A percentile compares a stretch with the other conserved stretches of the same genome.
These are phyloP conservation scores for Agaricus bisporus DNA, from an alignment of 768 basidiomycete species.

Conservation along the genomic window DNA sequence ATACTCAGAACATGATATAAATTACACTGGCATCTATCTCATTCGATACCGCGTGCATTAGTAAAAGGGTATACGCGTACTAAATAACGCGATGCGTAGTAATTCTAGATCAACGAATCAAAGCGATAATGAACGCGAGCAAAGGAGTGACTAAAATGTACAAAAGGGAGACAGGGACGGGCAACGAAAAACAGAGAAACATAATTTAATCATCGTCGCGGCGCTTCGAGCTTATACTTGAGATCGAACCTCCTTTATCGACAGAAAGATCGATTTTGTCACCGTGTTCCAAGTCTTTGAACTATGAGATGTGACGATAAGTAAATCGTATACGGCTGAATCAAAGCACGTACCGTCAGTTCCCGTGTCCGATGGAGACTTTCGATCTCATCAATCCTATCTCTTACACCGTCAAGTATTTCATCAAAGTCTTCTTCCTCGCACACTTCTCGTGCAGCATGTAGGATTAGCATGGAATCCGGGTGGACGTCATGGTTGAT, in stretches of 20 bases:
- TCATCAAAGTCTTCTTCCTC: constrained; percentile 76
- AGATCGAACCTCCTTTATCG: constrained; percentile 46
- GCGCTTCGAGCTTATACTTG: constrained; percentile 20
- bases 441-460: constrained; percentile 65
- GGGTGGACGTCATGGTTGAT: constrained; percentile 72
- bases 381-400: constrained; percentile 83
- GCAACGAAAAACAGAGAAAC: no score
- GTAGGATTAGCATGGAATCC: constrained; percentile 73
- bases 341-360: constrained; percentile 47
- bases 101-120: no score
- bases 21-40: no score
- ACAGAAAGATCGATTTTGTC: constrained; percentile 47
- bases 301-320: constrained; percentile 21
- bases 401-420: constrained; percentile 63
- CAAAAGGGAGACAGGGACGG: background rate
- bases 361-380: constrained; percentile 75
- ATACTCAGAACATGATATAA: no score
- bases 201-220: constrained; percentile 2
- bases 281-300: constrained; percentile 43
- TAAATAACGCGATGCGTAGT: no score
- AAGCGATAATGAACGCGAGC: no score
- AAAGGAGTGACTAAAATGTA: background rate
- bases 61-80: no score
- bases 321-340: background rate
- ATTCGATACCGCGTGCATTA: no score